Percentiles rank a stretch among this genome's conserved stretches.
Conservation (phyloP, 2,329 filamentous ascomycete species). For the Xylariaceae sp. region DNA sequence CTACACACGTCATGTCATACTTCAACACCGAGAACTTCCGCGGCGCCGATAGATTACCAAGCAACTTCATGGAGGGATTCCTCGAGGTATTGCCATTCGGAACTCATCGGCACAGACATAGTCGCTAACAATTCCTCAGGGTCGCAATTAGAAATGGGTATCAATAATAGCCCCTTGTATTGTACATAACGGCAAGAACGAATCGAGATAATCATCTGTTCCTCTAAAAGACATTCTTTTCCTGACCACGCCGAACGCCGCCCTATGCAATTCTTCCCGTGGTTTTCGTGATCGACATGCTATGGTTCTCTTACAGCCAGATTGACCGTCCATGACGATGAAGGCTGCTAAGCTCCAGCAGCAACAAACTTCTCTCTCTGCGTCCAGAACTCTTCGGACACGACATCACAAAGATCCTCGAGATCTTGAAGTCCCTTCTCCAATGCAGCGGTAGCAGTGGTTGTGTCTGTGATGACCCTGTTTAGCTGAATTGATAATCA, state of each 20-base stretch:
- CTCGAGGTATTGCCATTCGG: constrained; percentile 65
- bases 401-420: constrained; percentile 87
- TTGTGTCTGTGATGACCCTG: constrained; percentile 58
- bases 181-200: constrained; percentile 30
- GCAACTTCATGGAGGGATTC: constrained; percentile 91
- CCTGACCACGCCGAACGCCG: constrained; percentile 27
- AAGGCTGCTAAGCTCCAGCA: not conserved
- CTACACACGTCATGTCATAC: constrained; percentile 93
- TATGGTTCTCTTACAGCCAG: not conserved
- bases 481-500: not conserved
- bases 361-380: constrained; percentile 59
- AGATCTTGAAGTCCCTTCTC: constrained; percentile 87
- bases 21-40: constrained; percentile 80
- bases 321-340: not conserved
- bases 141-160: constrained; percentile 50
- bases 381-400: constrained; percentile 80
- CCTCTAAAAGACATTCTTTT: too few relatives aligned
- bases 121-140: constrained; percentile 35
- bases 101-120: not conserved
- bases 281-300: constrained; percentile 4
- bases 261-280: constrained; percentile 18
- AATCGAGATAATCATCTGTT: too few relatives aligned
- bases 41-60: constrained; percentile 74
- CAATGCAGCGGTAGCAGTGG: constrained; percentile 76
- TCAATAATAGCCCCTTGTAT: constrained; percentile 23